A percentile compares a stretch with the other conserved stretches of the same genome.
These are phyloP conservation scores for Echinosophora koreensis DNA, from an alignment of 306 rosid species.

Conservation along the genomic window DNA sequence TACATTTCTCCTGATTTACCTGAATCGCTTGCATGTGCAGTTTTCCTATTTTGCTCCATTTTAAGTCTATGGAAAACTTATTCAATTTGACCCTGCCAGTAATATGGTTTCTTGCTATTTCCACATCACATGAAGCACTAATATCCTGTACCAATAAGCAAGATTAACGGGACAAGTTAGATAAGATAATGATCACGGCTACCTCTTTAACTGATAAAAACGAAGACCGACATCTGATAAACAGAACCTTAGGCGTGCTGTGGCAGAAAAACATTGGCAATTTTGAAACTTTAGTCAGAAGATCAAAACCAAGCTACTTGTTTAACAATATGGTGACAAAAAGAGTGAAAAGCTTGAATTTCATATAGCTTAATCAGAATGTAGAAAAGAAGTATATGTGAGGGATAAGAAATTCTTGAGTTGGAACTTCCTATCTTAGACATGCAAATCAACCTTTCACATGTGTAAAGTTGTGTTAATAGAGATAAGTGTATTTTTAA, in stretches of 20 bases:
- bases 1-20: constrained; percentile 53
- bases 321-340: background rate
- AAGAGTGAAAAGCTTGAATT: constrained; percentile 4
- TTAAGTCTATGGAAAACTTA: constrained; percentile 60
- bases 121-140: constrained; percentile 61
- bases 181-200: constrained; percentile 15
- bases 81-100: constrained; percentile 66
- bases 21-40: constrained; percentile 68
- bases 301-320: background rate
- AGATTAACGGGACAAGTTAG: constrained; percentile 24
- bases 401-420: background rate
- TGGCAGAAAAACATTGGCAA: background rate
- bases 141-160: constrained; percentile 68
- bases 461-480: background rate
- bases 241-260: constrained; percentile 1
- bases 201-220: constrained; percentile 20
- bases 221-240: background rate
- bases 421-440: background rate
- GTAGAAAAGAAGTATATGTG: background rate
- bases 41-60: constrained; percentile 87
- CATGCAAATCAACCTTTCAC: background rate
- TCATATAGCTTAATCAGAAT: constrained; percentile 29
- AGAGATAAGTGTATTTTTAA: background rate
- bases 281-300: constrained; percentile 9
- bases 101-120: constrained; percentile 58